Evolutionary conservation across 257 asterid species (phyloP), one percentile per base, ranked within the genome.

Genomic region (Prunella vulgaris): DNA sequence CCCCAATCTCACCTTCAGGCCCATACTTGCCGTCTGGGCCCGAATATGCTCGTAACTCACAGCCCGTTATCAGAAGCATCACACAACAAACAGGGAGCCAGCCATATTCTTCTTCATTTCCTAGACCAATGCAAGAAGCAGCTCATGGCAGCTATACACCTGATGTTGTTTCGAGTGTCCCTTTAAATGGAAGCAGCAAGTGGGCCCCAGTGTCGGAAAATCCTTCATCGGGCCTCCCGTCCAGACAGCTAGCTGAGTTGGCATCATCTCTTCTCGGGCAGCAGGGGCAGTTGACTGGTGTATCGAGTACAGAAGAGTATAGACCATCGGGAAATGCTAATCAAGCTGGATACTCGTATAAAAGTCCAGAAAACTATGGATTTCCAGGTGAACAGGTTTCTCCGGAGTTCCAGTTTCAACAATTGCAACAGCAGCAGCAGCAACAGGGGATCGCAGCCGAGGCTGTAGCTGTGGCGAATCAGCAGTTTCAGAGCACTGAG

Each of bases 221-320:
- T 5, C 72, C 84, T 54, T 69, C 90, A 37, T 58, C 88, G 5
- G 18, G 81, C 28, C 79, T 87, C 64, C 88, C 86, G 68, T 40
- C 89, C 2, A 96, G 88, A 59, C 95, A 92, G 76, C 88, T 88
- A 17, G 85, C 90, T 20, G 88, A 86, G 80, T 80, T 90, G 73
- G 84, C 94, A 0, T 82, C 97, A 5, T 80, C 90, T 53, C 89
- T 90, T 78, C 81, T 90, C 13, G 95, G 88, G 53, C 90, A 92
- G 66, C 94, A 83, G 74, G 85, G 88, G 64, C 93, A 89, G 68
- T 40, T 72, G 5, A 71, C 74, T 59, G 78, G 76, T 13, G 37
- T 20, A 7, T 58, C 79, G 13, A 78, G 35, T 32, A 72, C 78
- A 1, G 82, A 72, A 66, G 95, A 85, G 73, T 80, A 83, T 59